phyloP scores from a whole-genome alignment of 2,329 filamentous ascomycete genomes.

The Cladosporium sp. region DNA sequence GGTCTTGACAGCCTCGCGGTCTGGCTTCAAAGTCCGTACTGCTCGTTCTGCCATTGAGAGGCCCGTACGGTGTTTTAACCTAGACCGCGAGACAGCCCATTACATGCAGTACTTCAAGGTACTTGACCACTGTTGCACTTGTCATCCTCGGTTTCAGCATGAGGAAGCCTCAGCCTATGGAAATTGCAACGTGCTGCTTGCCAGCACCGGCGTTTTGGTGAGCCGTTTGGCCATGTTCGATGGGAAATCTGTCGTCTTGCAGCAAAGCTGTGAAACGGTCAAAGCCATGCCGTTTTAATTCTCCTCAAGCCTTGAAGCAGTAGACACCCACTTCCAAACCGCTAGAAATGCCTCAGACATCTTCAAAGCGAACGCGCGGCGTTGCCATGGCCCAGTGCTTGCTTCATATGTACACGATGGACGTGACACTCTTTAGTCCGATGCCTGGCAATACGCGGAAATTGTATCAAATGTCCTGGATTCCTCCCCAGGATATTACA shows the following conservation, averaged over 20 bases:
- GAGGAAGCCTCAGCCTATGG: neutral
- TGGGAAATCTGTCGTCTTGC: neutral
- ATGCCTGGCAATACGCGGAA: constrained; percentile 2
- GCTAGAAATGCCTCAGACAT: neutral
- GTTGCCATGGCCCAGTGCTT: constrained; percentile 2
- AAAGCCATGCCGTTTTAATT: neutral
- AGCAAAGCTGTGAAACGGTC: neutral
- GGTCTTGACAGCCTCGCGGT: neutral
- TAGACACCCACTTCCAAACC: neutral
- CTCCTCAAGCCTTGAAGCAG: neutral
- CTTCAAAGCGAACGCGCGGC: constrained; percentile 4
- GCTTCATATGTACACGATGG: neutral
- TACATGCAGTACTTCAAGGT: neutral
- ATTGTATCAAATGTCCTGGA: constrained; percentile 1
- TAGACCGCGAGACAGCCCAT: no score
- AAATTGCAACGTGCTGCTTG: neutral
- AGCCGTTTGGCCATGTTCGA: neutral
- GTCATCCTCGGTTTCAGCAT: neutral
- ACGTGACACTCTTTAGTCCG: neutral
- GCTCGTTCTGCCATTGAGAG: no score
- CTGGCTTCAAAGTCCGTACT: no score
- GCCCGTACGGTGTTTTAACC: no score
- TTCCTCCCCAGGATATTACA: neutral
- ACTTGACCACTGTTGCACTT: neutral
- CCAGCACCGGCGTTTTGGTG: neutral